A percentile compares a stretch with the other conserved stretches of the same genome.
phyloP scores from a whole-genome alignment of 23 red algal genomes.

The Pyropia haitanensis region DNA sequence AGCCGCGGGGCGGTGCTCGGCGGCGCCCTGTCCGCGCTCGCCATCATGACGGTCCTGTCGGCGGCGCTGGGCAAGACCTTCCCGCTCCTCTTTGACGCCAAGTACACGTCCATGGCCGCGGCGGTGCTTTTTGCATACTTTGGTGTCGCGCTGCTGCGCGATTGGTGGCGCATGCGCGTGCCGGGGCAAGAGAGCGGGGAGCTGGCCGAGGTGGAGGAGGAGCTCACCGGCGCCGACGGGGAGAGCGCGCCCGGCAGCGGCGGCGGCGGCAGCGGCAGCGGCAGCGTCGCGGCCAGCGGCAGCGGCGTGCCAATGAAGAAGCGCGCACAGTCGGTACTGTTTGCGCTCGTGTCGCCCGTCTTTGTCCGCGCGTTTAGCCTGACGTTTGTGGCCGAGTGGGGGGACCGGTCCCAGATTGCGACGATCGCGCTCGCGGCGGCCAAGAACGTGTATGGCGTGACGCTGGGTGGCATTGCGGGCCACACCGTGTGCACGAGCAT shows the following conservation, averaged over 20 bases:
- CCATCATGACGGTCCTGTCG: constrained; percentile 89
- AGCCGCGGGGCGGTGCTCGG: constrained; percentile 48
- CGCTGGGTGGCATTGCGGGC: constrained; percentile 67
- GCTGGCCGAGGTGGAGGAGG: constrained; percentile 63
- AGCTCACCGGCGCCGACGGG: constrained; percentile 14
- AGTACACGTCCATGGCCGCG: constrained; percentile 76
- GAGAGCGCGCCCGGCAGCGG: constrained; percentile 17
- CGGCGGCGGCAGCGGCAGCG: neutral
- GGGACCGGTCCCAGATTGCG: constrained; percentile 86
- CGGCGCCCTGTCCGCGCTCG: constrained; percentile 62
- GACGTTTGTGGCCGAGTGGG: constrained; percentile 95
- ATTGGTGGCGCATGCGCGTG: constrained; percentile 68
- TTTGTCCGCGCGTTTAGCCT: constrained; percentile 66
- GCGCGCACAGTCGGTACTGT: neutral
- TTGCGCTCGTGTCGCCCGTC: constrained; percentile 30
- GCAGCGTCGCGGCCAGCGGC: neutral
- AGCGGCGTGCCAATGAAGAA: neutral
- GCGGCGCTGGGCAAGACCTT: constrained; percentile 84
- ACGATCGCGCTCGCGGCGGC: constrained; percentile 95
- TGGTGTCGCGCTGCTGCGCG: constrained; percentile 70
- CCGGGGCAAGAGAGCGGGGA: constrained; percentile 42
- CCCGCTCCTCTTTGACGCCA: constrained; percentile 62
- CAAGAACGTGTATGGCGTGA: constrained; percentile 75
- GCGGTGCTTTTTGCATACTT: constrained; percentile 91
- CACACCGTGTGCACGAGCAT: constrained; percentile 79